Evolutionary conservation across 2,329 filamentous ascomycete genomes (phyloP), one percentile per base, ranked within the genome.

Genomic region (Chaetoscypha palmicola): DNA sequence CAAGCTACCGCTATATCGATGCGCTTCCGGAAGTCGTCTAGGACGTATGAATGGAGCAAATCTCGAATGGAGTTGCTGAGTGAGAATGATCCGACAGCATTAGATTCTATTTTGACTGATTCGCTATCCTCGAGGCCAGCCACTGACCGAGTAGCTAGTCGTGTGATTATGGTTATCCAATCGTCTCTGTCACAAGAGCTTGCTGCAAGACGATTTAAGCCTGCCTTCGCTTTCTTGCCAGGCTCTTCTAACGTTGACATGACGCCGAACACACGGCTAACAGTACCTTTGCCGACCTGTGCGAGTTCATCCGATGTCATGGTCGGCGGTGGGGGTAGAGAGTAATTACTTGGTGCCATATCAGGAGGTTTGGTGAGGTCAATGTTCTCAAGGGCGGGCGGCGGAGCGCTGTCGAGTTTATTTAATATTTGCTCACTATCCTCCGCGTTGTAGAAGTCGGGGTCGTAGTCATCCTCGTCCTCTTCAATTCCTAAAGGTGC

Each of bases 381-480:
- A 32, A 76, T 72, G 26, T 66, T 62, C 20, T 72, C 63, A 3
- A 73, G 62, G 31, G 75, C 72, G 35, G 75, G 73, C 3, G 78
- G 68, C n/a, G 81, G 74, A 4, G 81, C 72, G 48, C 77, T 77
- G 59, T 91, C 86, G 11, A 88, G 71, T 60, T 86, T 86, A 63
- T 91, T 86, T 38, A 83, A 66, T 23, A 87, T 81, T 58, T 91
- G 85, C 57, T 89, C 84, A 1, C 78, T 78, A 52, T 87, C 81
- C 62, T 94, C 87, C 26, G 80, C 78, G 47, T 38, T 38, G 21
- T 83, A 79, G 54, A 88, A 89, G 58, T 94, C 86, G 0, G 91
- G 90, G 58, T 96, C 91, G 59, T 96, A 96, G 56, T 95, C 87
- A 52, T 94, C 88, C 16, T 95, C 90, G 32, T 94, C 89, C 7